phyloP scores from a whole-genome alignment of 345 rosid species.

The Syzygium grande region DNA sequence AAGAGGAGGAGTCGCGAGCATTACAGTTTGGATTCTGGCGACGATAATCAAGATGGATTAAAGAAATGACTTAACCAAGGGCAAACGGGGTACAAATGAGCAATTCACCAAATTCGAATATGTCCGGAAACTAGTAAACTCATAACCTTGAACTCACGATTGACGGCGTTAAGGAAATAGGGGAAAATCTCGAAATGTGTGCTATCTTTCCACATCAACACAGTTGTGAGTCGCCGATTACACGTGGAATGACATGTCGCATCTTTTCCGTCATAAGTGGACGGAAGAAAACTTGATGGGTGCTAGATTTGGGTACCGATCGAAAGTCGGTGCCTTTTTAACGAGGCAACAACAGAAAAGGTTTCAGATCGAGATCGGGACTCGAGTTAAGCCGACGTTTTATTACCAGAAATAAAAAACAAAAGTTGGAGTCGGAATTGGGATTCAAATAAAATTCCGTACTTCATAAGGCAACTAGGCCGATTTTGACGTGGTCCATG shows the following conservation, averaged over 20 bases:
- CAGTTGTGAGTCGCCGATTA: fast-evolving
- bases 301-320: neutral
- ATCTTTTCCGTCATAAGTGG: neutral
- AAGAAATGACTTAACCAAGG: neutral
- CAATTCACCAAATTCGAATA: neutral
- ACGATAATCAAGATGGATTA: neutral
- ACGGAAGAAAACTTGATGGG: neutral
- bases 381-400: neutral
- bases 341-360: neutral
- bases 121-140: too few species aligned
- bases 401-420: too few species aligned
- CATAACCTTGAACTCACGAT: neutral
- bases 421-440: neutral
- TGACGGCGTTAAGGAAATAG: fast-evolving
- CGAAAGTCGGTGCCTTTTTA: fast-evolving
- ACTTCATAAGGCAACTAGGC: too few species aligned
- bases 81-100: neutral
- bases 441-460: neutral
- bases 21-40: neutral
- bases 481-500: neutral
- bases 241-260: neutral
- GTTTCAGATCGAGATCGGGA: fast-evolving
- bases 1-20: neutral
- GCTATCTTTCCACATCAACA: neutral
- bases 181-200: neutral